Conservation (phyloP, 129 eudicot species). For the Saussurea involucrata region DNA sequence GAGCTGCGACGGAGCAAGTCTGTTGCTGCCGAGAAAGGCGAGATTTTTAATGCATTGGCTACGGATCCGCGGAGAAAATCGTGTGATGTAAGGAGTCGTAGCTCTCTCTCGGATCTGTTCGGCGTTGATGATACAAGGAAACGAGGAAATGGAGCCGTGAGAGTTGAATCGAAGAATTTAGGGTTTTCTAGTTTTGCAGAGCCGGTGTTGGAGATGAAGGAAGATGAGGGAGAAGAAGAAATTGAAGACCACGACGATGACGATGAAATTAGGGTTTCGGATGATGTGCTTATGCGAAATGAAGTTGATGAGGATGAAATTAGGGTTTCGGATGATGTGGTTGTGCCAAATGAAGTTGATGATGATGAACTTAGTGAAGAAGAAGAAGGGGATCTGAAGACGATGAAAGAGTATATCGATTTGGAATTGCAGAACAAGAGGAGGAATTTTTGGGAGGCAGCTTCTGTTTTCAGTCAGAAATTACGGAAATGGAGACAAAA, state of each 20-base stretch:
- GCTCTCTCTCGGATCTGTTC: slow-evolving; percentile 45
- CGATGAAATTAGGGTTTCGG: slow-evolving; percentile 39
- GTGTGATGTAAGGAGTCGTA: slow-evolving; percentile 61
- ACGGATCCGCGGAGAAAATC: slow-evolving; percentile 42
- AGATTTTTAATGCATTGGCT: not conserved
- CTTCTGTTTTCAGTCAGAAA: slow-evolving; percentile 74
- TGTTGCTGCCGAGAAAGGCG: slow-evolving; percentile 32
- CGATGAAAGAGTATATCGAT: slow-evolving; percentile 85
- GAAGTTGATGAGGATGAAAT: slow-evolving; percentile 25
- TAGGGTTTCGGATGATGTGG: slow-evolving; percentile 39
- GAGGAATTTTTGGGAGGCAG: slow-evolving; percentile 50
- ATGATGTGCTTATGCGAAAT: slow-evolving; percentile 22
- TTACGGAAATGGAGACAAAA: slow-evolving; percentile 67
- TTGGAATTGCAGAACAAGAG: slow-evolving; percentile 49
- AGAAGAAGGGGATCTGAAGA: slow-evolving; percentile 50
- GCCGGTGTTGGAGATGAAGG: slow-evolving; percentile 24
- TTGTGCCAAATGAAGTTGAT: slow-evolving; percentile 29
- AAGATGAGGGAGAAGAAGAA: slow-evolving; percentile 6
- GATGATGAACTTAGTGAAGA: slow-evolving; percentile 31
- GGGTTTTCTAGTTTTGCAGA: slow-evolving; percentile 24
- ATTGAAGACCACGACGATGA: not conserved
- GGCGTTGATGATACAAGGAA: slow-evolving; percentile 35
- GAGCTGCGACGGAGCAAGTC: slow-evolving; percentile 87
- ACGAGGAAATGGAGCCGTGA: slow-evolving; percentile 14
- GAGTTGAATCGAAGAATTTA: slow-evolving; percentile 53